These are phyloP conservation scores for Piloderma croceum DNA, from an alignment of 768 basidiomycete species.

Conservation along the genomic window DNA sequence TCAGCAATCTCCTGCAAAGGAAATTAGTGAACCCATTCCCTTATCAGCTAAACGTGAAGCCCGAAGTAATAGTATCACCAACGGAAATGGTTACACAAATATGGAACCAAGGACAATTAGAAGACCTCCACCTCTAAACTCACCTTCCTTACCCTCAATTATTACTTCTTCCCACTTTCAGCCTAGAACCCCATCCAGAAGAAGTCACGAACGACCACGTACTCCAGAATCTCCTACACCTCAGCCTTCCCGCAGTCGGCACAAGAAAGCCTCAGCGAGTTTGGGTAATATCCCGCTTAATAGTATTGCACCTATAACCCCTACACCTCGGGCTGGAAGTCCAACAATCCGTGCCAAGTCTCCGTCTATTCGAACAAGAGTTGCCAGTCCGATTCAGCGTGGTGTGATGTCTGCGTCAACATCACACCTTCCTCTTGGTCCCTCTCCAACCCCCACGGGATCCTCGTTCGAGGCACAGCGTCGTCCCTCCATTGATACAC, in stretches of 20 bases:
- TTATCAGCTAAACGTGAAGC: constrained; percentile 28
- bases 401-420: constrained; percentile 45
- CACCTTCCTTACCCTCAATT: constrained; percentile 22
- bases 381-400: constrained; percentile 37
- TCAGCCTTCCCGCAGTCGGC: constrained; percentile 32
- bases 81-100: constrained; percentile 18
- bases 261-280: constrained; percentile 29
- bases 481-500: constrained; percentile 16
- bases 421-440: constrained; percentile 42
- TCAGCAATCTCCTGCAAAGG: constrained; percentile 22
- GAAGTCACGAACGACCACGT: constrained; percentile 35
- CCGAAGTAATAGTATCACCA: neutral
- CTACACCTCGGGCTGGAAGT: constrained; percentile 32
- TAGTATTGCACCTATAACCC: constrained; percentile 35
- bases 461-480: constrained; percentile 21
- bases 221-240: constrained; percentile 48
- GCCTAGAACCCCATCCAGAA: constrained; percentile 32
- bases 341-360: constrained; percentile 41
- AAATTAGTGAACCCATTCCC: constrained; percentile 38
- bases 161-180: constrained; percentile 9
- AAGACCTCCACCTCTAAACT: constrained; percentile 10
- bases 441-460: constrained; percentile 25
- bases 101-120: constrained; percentile 12
- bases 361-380: constrained; percentile 33
- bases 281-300: constrained; percentile 34